These are phyloP conservation scores for Pseudohalonectria lignicola DNA, from an alignment of 2,329 filamentous ascomycete species.

Conservation along the genomic window DNA sequence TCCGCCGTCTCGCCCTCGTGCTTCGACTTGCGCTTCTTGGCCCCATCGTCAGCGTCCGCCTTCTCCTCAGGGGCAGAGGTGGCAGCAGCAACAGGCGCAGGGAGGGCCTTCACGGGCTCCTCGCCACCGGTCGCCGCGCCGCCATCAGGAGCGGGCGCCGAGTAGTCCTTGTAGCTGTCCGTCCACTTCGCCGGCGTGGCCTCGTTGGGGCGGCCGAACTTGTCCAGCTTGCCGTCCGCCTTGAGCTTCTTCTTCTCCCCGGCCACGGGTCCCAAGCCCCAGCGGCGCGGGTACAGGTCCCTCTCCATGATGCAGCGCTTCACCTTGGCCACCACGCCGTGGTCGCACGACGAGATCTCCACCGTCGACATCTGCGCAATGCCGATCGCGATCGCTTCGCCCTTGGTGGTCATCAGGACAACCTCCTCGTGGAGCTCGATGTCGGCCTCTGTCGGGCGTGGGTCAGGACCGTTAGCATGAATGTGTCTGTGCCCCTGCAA, in stretches of 20 bases:
- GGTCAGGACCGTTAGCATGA: background rate
- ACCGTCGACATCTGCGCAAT: constrained; percentile 98
- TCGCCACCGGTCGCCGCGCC: constrained; percentile 33
- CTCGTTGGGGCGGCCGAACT: constrained; percentile 89
- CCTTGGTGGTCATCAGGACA: constrained; percentile 97
- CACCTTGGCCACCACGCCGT: constrained; percentile 96
- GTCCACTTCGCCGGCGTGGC: constrained; percentile 91
- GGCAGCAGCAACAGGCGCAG: constrained; percentile 19
- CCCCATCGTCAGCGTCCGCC: constrained; percentile 33
- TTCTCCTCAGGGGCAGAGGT: constrained; percentile 23
- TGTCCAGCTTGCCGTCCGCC: constrained; percentile 94
- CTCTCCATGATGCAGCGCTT: constrained; percentile 99
- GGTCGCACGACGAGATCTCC: constrained; percentile 92
- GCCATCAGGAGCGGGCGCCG: constrained; percentile 37
- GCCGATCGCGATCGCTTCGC: constrained; percentile 91
- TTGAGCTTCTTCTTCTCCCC: constrained; percentile 99
- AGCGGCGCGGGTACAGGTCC: constrained; percentile 90
- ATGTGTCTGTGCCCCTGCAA: too few relatives aligned
- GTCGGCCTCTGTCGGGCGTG: constrained; percentile 5
- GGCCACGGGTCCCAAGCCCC: constrained; percentile 89
- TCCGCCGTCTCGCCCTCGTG: constrained; percentile 66
- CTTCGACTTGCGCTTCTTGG: constrained; percentile 67
- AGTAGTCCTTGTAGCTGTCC: constrained; percentile 84
- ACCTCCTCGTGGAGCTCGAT: constrained; percentile 85
- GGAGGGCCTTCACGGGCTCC: constrained; percentile 20